Conservation (phyloP, 2,329 filamentous ascomycete genomes). For the Fusarium succisae region DNA sequence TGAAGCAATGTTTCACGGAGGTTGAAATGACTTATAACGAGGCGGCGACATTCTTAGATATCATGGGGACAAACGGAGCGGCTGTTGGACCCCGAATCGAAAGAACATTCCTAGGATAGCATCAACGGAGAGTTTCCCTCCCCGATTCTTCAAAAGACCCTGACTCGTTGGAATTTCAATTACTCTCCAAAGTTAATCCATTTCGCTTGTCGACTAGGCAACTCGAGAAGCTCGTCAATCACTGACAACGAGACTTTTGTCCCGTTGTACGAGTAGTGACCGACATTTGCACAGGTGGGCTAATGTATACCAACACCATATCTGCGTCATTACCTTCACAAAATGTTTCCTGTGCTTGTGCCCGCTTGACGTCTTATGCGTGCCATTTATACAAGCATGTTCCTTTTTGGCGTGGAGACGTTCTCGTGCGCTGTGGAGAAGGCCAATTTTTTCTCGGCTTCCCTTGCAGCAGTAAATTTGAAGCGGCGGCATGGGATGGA, state of each 20-base stretch:
- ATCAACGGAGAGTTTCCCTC: background rate
- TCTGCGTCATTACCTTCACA: constrained; percentile 34
- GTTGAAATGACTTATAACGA: constrained; percentile 19
- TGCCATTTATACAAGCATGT: constrained; percentile 24
- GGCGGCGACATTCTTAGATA: background rate
- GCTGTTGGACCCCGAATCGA: background rate
- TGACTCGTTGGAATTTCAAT: constrained; percentile 10
- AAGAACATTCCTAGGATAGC: constrained; percentile 24
- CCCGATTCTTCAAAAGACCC: background rate
- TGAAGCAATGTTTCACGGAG: constrained; percentile 40
- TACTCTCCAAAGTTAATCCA: background rate
- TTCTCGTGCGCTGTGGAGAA: constrained; percentile 23
- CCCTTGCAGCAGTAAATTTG: constrained; percentile 40
- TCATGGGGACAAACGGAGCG: background rate
- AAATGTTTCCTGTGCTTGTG: constrained; percentile 30
- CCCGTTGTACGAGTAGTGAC: background rate
- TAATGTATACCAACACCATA: constrained; percentile 17
- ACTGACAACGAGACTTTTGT: background rate
- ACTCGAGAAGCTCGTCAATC: constrained; percentile 14
- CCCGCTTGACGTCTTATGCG: constrained; percentile 16
- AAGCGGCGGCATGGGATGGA: constrained; percentile 36
- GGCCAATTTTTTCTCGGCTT: constrained; percentile 23
- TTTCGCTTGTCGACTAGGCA: constrained; percentile 23
- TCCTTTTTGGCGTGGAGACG: constrained; percentile 20
- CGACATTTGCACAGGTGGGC: background rate